A percentile compares a stretch with the other conserved stretches of the same genome.
Evolutionary conservation across 257 asterid genomes (phyloP).

Genomic region (Paulownia fortunei): DNA sequence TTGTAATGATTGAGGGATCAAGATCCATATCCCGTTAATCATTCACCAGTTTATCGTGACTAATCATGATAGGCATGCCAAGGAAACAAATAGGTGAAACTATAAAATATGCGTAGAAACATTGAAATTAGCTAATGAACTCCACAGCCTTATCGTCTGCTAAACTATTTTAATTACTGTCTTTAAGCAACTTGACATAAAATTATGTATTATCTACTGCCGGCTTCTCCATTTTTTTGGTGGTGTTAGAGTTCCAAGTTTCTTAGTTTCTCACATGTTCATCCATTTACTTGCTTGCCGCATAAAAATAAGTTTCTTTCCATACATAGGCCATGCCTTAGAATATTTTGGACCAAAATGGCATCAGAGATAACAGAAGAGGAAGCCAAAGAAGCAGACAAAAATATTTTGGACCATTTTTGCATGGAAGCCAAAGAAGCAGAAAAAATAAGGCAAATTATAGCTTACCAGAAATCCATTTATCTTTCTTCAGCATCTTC

Average conservation of each 20-base stretch:
- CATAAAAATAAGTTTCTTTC: background rate
- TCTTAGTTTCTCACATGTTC: background rate
- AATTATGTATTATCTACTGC: background rate
- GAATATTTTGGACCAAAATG: constrained; percentile 32
- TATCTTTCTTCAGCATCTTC: constrained; percentile 34
- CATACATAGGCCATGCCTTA: background rate
- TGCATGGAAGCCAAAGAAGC: constrained; percentile 39
- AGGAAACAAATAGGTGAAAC: background rate
- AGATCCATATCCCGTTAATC: constrained; percentile 18
- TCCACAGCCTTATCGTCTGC: background rate
- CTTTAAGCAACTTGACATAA: constrained; percentile 22
- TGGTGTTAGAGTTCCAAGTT: no score
- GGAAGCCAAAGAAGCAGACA: no score
- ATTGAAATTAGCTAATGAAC: background rate
- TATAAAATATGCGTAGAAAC: background rate
- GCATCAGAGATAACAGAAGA: constrained; percentile 51
- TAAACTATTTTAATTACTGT: background rate
- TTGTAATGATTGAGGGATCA: constrained; percentile 23
- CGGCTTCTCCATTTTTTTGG: no score
- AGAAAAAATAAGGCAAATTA: constrained; percentile 45
- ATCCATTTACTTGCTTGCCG: background rate
- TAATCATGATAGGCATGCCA: constrained; percentile 29
- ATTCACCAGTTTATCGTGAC: background rate
- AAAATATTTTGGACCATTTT: no score
- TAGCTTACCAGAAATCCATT: constrained; percentile 55